Conservation (phyloP, 768 basidiomycete species). For the Podaxis carcinomalis region DNA sequence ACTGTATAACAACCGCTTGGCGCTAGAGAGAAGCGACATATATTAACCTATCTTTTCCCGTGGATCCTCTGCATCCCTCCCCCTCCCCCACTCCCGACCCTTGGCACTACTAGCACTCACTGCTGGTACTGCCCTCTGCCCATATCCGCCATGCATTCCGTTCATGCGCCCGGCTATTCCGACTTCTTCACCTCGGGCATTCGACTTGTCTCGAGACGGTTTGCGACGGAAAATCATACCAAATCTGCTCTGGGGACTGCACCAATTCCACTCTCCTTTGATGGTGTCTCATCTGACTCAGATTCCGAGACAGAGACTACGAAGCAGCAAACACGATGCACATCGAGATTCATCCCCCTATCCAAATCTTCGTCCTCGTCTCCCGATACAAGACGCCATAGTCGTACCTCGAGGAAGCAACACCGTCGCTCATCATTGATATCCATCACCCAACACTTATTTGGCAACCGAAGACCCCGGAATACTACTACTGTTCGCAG, state of each 20-base stretch:
- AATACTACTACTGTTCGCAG: background rate
- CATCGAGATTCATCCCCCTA: conserved; percentile 16
- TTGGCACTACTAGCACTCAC: conserved; percentile 8
- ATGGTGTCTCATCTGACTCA: background rate
- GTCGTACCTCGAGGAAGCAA: conserved; percentile 8
- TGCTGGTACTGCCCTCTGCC: too few relatives aligned
- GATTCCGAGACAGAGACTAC: background rate
- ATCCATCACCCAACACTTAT: background rate
- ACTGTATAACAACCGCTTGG: conserved; percentile 2
- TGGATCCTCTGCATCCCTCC: background rate
- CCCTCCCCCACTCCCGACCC: background rate
- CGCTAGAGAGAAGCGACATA: conserved; percentile 5
- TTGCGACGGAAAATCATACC: background rate
- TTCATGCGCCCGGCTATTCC: conserved; percentile 31
- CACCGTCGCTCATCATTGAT: background rate
- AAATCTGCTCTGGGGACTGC: background rate
- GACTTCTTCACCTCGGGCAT: conserved; percentile 47
- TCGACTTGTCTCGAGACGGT: conserved; percentile 30
- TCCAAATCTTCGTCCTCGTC: conserved; percentile 24
- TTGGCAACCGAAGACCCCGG: conserved; percentile 2
- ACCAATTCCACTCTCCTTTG: conserved; percentile 1
- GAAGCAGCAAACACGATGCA: background rate
- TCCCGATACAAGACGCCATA: conserved; percentile 16
- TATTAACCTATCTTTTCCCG: background rate
- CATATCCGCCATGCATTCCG: background rate